Conservation (phyloP, 2,329 filamentous ascomycete species). For the Aspergillus sp. region DNA sequence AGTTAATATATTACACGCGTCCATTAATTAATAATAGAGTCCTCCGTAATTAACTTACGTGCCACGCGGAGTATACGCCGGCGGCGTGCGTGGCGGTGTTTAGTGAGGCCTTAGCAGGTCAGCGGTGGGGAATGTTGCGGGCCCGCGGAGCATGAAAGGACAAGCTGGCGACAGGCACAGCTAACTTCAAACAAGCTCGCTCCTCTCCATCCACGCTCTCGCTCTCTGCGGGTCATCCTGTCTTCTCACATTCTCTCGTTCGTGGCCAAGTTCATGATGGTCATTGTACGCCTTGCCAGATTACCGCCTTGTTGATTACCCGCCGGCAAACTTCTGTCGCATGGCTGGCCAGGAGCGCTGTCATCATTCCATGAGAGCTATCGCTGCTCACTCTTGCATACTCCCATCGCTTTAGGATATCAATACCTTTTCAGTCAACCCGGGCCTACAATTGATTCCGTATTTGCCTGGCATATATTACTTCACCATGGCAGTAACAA, state of each 20-base stretch:
- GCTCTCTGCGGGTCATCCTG: no score
- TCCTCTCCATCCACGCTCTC: background rate
- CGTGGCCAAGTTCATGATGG: constrained; percentile 11
- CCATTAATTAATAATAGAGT: background rate
- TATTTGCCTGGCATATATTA: background rate
- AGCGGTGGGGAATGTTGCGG: constrained; percentile 6
- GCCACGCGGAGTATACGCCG: background rate
- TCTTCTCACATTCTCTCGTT: background rate
- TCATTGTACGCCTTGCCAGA: constrained; percentile 7
- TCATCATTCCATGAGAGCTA: constrained; percentile 20
- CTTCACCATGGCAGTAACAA: constrained; percentile 27
- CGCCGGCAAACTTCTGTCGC: constrained; percentile 18
- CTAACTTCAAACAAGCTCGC: background rate
- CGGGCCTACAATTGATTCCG: background rate
- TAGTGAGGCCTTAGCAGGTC: constrained; percentile 3
- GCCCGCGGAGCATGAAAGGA: constrained; percentile 17
- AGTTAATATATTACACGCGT: background rate
- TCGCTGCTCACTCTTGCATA: constrained; percentile 12
- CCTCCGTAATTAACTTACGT: constrained; percentile 1
- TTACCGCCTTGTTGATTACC: constrained; percentile 11
- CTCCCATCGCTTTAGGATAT: background rate
- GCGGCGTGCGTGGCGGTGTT: constrained; percentile 4
- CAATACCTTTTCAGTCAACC: background rate
- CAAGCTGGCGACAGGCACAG: constrained; percentile 23
- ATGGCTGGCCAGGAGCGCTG: constrained; percentile 25